Base-by-base conservation (phyloP, 768 basidiomycete genomes). In the Coprinopsis cinerea region DNA sequence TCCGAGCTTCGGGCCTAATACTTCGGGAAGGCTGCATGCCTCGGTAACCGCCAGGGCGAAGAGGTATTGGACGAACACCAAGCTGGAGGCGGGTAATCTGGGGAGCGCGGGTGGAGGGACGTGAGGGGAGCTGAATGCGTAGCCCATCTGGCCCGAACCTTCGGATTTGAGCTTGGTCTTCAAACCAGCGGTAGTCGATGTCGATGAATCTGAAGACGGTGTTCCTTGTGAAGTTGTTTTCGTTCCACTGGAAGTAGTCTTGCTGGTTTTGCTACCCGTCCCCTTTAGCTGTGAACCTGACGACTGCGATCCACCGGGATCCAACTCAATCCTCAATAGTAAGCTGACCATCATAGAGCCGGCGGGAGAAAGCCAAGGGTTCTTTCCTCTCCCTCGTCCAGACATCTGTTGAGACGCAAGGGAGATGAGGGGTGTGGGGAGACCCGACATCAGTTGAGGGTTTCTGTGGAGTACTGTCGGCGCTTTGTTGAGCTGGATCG, bases 21-120 rank as follows among this genome's bases (percentile, higher is more conserved):
- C 73, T 9, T 58, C 68, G 1, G 69, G 67, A 1, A 82, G 76
- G 43, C 83, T 76, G 56, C 89, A 90, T 1, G 87, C 92, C 56
- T 93, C 86, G 15, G 84, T 81, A n/a, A 97, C 84, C 1, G 93
- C 92, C 34, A 98, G 70, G 0, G 86, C 87, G 53, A 88, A 88
- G 3, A 99, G 76, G 63, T 99, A 98, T 61, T 99, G 96, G 9
- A 94, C 67, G 61, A 98, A 96, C 22, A 98, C 92, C 30, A 98
- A 75, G 50, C 82, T 83, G 18, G 71, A 68, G 0, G 81, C 69
- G 2, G 82, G 79, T 1, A 52, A 27, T 13, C 14, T 17, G 14
- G 44, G 55, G 20, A 41, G 22, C 7, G 27, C 22, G 10, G 25
- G 26, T 15, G 23, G 42, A 13, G 43, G 26, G 14, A 13, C 26